Conservation (phyloP, 495 filamentous ascomycete species). For the Podospora conica region DNA sequence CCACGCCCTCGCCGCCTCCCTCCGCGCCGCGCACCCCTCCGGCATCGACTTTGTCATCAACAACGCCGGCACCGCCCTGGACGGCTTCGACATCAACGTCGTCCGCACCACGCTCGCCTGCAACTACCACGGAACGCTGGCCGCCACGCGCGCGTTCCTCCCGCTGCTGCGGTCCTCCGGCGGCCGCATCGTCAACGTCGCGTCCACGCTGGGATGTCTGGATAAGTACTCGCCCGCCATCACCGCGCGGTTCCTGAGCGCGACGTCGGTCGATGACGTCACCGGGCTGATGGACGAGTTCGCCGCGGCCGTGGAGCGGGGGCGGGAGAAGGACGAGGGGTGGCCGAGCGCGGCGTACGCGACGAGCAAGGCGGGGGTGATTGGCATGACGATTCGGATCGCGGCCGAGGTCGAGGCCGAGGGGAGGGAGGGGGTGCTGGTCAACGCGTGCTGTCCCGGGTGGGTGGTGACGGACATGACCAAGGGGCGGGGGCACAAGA, state of each 20-base stretch:
- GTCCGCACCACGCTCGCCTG: conserved; percentile 40
- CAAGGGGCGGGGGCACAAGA: conserved; percentile 37
- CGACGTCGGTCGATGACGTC: conserved; percentile 1
- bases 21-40: not conserved
- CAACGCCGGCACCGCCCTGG: conserved; percentile 25
- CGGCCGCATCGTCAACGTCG: conserved; percentile 1
- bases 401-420: not conserved
- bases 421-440: conserved; percentile 23
- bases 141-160: conserved; percentile 4
- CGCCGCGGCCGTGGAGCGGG: not conserved
- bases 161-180: not conserved
- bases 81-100: conserved; percentile 39
- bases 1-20: not conserved
- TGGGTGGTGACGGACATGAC: conserved; percentile 51
- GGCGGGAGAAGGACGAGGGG: conserved; percentile 3
- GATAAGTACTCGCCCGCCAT: not conserved
- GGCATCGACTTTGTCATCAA: conserved; percentile 10
- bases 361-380: conserved; percentile 7
- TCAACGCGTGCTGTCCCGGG: conserved; percentile 51
- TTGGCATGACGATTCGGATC: conserved; percentile 1
- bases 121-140: conserved; percentile 7
- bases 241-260: not conserved
- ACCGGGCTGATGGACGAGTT: conserved; percentile 9
- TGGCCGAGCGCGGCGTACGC: conserved; percentile 41
- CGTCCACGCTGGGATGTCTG: not conserved